Base-by-base conservation (phyloP, 108 stramenopile species). In the Schizochytrium sp. region DNA sequence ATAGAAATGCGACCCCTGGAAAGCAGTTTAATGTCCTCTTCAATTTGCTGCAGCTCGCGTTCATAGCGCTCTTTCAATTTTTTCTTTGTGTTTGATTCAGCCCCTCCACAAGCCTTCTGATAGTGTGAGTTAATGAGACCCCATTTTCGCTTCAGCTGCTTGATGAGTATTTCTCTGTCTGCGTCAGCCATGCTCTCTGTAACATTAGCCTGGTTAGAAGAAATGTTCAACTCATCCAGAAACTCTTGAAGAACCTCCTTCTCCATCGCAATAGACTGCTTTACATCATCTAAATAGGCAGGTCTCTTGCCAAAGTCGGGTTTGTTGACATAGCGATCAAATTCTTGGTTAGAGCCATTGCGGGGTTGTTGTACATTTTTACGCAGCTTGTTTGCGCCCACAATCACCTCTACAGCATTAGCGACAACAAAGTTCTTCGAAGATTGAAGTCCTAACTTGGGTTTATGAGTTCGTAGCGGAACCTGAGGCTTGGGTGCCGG, bases 81-180 rank as follows among this genome's bases (percentile, higher is more conserved):
- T n/a, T 55, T 83, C 76, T 83, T 83, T 47, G 76, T 83, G 3
- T 49, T 83, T 17, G 76, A 83, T 1, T 49, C 76, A 5, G 76
- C 76, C 2, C 76, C 76, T 47, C 76, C 76, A 53, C 53, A 55
- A 13, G 76, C 53, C 53, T 55, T 83, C 40, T 83, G 76, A 53
- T 83, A 83, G 53, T 49, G 50, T 10, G 10, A 55, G 3, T 83
- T 83, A 53, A 83, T 17, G 15, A 55, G 50, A 10, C 76, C 76
- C 76, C 76, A 83, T 53, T 83, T 83, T 2, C 76, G 76, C 76
- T 83, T 83, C 28, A 83, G 76, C 76, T 83, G 50, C 53, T 83
- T 83, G 76, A 83, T 83, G 3, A 83, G 76, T 38, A n/a, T 40
- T 53, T 55, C 53, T 47, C 76, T 47, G 47, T 83, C 76, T 13